A percentile compares a stretch with the other conserved stretches of the same genome.
Conservation (phyloP, 1,284 basidiomycete species). For the Caloboletus firmus region DNA sequence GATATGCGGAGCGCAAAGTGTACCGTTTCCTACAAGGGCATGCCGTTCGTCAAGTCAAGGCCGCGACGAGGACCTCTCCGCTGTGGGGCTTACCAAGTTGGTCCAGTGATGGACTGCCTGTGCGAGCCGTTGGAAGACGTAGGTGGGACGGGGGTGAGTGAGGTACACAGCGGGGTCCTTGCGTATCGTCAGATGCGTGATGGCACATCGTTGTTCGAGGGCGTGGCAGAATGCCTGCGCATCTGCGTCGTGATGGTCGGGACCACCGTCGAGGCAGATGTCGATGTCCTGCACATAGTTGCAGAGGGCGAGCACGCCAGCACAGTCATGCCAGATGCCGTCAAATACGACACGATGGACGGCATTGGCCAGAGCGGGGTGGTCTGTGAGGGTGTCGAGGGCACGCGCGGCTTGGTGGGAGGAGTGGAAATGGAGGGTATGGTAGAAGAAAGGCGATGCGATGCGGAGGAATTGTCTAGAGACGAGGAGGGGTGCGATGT, state of each 20-base stretch:
- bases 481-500: slow-evolving; percentile 47
- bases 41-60: slow-evolving; percentile 1
- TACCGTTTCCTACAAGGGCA: slow-evolving; percentile 23
- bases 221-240: slow-evolving; percentile 43
- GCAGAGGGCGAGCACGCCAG: slow-evolving; percentile 35
- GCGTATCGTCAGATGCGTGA: slow-evolving; percentile 47
- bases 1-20: slow-evolving; percentile 25
- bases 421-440: slow-evolving; percentile 44
- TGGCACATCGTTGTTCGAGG: slow-evolving; percentile 38
- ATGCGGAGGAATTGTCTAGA: slow-evolving; percentile 52
- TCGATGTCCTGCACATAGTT: slow-evolving; percentile 41
- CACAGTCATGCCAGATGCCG: slow-evolving; percentile 32
- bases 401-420: slow-evolving; percentile 40
- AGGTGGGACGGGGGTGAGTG: slow-evolving; percentile 45
- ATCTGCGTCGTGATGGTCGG: slow-evolving; percentile 24
- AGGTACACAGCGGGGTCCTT: slow-evolving; percentile 52
- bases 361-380: slow-evolving; percentile 39
- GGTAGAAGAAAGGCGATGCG: slow-evolving; percentile 52
- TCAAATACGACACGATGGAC: slow-evolving; percentile 42
- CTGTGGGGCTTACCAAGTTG: slow-evolving; percentile 40
- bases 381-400: slow-evolving; percentile 38
- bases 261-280: slow-evolving; percentile 43
- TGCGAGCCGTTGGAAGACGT: slow-evolving; percentile 46
- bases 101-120: slow-evolving; percentile 44
- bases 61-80: neutral